Evolutionary conservation across 129 eudicot species (phyloP), one percentile per base, ranked within the genome.

Genomic region (Scalesia atractyloides): DNA sequence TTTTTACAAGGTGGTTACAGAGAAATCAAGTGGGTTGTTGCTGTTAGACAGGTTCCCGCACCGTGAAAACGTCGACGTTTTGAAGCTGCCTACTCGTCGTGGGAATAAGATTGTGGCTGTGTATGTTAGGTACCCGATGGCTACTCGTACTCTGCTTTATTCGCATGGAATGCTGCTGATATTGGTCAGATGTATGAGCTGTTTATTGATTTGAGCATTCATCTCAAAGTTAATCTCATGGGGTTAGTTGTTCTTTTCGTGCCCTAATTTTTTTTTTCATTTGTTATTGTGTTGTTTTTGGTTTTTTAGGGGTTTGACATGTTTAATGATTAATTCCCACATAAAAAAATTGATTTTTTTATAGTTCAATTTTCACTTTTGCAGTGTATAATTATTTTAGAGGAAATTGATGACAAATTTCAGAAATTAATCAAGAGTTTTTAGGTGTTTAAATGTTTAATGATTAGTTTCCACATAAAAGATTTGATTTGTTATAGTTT

Each of bases 81-180:
- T 88, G 69, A 86, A 81, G 88, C 52, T 91, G 0, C 81, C 73
- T 0, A 91, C 97, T 0, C 74, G 91, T 33, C 73, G 92, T 9
- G 96, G 92, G 16, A 84, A 79, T 60, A 90, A 88, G 64, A 86
- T 91, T 36, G 87, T 91, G 33, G 96, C 90, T 6, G 70, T 91
- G 57, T 91, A 91, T 50, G 86, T 88, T 51, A 75, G 93, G 61
- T 76, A 91, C 75, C 97, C 96, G 9, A 86, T 86, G 97, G 96
- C 97, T 22, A 82, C 85, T 14, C 72, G 86, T 0, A 88, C 97
- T 4, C 49, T 91, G 70, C 89, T 91, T 75, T 91, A 91, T 70
- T 88, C 96, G 7, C 97, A 88, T 71, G 97, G 7, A 91, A 91
- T 83, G 97, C 97, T 12, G 96, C 97, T 64, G 96, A 91, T 88